phyloP scores from a whole-genome alignment of 768 basidiomycete species.

The Amanita inopinata region DNA sequence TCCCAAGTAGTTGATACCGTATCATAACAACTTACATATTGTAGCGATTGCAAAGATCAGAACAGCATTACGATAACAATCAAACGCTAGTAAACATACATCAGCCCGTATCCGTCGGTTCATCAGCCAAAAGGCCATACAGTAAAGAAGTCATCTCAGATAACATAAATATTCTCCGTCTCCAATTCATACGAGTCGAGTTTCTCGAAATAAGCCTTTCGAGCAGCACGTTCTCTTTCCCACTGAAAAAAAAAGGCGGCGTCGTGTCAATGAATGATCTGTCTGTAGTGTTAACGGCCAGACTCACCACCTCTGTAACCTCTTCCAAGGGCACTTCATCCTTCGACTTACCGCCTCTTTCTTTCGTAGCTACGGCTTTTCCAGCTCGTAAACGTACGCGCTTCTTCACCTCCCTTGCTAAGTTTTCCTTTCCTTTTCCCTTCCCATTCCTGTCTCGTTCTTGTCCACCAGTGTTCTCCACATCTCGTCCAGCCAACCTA shows the following conservation, averaged over 20 bases:
- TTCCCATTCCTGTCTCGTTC: not conserved
- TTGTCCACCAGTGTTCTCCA: not conserved
- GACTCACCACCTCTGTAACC: not conserved
- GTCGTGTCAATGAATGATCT: not conserved
- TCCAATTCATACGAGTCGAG: conserved; percentile 7
- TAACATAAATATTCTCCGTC: conserved; percentile 6
- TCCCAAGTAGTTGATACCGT: too few relatives aligned
- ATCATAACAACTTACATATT: too few relatives aligned
- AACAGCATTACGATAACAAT: too few relatives aligned
- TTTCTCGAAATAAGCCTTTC: conserved; percentile 6
- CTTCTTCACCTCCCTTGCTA: not conserved
- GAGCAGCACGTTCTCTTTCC: conserved; percentile 4
- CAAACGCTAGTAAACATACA: too few relatives aligned
- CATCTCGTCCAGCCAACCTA: conserved; percentile 1
- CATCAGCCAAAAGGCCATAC: conserved; percentile 5
- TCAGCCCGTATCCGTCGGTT: too few relatives aligned
- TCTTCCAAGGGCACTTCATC: not conserved
- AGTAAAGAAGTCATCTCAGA: conserved; percentile 1
- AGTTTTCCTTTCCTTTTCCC: conserved; percentile 7
- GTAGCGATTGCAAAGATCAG: too few relatives aligned
- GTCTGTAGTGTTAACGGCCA: too few relatives aligned
- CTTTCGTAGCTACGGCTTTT: not conserved
- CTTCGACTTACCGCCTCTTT: not conserved
- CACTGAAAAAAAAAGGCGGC: not conserved
- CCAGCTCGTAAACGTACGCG: not conserved